Base-by-base conservation (phyloP, 2,329 filamentous ascomycete genomes). In the Aspergillus felis region DNA sequence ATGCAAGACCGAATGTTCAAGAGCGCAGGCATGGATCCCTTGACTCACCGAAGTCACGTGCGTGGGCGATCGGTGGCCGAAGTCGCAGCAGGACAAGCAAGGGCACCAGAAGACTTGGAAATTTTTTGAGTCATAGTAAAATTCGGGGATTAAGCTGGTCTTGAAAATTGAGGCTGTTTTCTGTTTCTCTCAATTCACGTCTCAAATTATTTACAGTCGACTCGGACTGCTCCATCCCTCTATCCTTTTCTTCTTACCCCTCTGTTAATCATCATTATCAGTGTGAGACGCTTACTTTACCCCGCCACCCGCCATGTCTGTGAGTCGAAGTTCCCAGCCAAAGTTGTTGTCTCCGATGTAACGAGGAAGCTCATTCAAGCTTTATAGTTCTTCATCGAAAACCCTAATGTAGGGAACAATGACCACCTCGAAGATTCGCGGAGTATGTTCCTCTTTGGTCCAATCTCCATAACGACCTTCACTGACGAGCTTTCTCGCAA, bases 391-490 rank as follows among this genome's bases (percentile, higher is more conserved):
- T 90, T 85, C 78, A 89, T 91, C 66, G 83, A 89, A 71, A 92
- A 93, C 75, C 86, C 88, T 66, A 85, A 89, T 75, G 86, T 92
- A 65, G 90, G 90, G 67, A 89, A 92, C 76, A 86, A 85, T 74
- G 79, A 80, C 53, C 82, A 85, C 62, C 85, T 88, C 57, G 90
- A 94, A 76, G 90, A 94, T 73, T 92, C 89, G 85, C 84, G 90
- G 80, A 90, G 90, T 93, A 82, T 64, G 85, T 74, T n/a, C 60
- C 57, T 28, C 32, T 54, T 56, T 28, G 58, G 55, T 54, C 50
- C 28, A 49, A 7, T n/a, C 1, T 22, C 50, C 42, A 29, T 44
- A n/a, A 54, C 48, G 41, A 22, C 27, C 10, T n/a, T 3, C 14
- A 17, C 14, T 44, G 50, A 57, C 50, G 53, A 25, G 27, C 35